Conservation (phyloP, 2,329 filamentous ascomycete genomes). For the Coccinonectria pachysandricola region DNA sequence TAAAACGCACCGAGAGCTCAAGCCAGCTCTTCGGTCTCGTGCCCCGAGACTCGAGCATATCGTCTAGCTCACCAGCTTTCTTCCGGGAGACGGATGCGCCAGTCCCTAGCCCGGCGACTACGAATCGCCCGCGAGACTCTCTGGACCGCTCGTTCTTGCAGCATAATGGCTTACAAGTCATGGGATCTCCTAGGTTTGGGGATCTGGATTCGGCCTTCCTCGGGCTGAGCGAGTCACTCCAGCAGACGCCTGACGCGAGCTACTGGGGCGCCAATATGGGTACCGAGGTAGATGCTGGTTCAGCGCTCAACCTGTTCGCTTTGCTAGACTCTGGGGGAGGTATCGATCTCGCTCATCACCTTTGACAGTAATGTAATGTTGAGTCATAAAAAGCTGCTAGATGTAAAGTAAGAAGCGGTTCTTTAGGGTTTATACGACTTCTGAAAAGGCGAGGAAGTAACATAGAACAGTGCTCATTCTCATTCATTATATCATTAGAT, state of each 20-base stretch:
- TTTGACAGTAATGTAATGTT: too few relatives aligned
- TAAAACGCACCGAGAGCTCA: conserved; percentile 38
- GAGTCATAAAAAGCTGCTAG: too few relatives aligned
- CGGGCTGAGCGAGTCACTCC: conserved; percentile 26
- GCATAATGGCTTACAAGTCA: conserved; percentile 16
- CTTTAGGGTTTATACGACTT: too few relatives aligned
- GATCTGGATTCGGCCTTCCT: conserved; percentile 30
- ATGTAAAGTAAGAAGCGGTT: too few relatives aligned
- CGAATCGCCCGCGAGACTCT: conserved; percentile 11
- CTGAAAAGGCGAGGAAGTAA: too few relatives aligned
- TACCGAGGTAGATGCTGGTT: conserved; percentile 32
- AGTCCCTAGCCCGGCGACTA: conserved; percentile 8
- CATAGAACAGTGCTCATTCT: too few relatives aligned
- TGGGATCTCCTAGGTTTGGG: conserved; percentile 22
- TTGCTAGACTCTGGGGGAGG: conserved; percentile 41
- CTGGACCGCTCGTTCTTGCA: conserved; percentile 18
- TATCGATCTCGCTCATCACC: conserved; percentile 38
- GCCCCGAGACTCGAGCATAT: conserved; percentile 16
- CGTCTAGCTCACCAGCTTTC: conserved; percentile 5
- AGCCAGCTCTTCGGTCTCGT: conserved; percentile 42
- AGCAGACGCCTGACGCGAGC: conserved; percentile 31
- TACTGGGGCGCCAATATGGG: conserved; percentile 28
- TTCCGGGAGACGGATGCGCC: conserved; percentile 6
- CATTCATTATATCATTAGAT: too few relatives aligned
- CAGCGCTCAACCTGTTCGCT: conserved; percentile 39